phyloP scores from a whole-genome alignment of 2,329 filamentous ascomycete genomes.

The Aureobasidium sp. region DNA sequence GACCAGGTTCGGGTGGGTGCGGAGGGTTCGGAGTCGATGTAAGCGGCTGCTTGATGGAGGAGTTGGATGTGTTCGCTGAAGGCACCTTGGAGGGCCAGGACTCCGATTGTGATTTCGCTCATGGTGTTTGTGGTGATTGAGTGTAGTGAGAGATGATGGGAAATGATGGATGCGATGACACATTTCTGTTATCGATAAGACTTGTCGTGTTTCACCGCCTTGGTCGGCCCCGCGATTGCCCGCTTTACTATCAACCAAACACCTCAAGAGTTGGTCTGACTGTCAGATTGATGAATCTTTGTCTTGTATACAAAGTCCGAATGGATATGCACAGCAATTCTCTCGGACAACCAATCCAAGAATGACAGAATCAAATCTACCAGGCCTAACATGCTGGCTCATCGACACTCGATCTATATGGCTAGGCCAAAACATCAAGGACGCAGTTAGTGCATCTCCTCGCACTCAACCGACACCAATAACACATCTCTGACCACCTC shows the following conservation, averaged over 20 bases:
- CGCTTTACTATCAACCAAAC: background rate
- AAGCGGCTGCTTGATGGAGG: constrained; percentile 58
- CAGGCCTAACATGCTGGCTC: constrained; percentile 37
- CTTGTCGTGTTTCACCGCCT: background rate
- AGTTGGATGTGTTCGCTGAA: constrained; percentile 82
- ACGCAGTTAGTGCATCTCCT: constrained; percentile 23
- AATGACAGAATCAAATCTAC: background rate
- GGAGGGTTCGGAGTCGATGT: constrained; percentile 28
- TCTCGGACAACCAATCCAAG: background rate
- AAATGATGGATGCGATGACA: background rate
- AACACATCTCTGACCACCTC: no score
- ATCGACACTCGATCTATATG: constrained; percentile 41
- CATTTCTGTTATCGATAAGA: background rate
- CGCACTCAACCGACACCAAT: background rate
- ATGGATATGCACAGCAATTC: background rate
- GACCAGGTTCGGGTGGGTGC: constrained; percentile 34
- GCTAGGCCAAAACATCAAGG: constrained; percentile 36
- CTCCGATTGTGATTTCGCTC: constrained; percentile 45
- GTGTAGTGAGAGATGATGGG: no score
- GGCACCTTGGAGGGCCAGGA: constrained; percentile 78
- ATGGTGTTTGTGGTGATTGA: constrained; percentile 8
- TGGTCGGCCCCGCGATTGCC: background rate
- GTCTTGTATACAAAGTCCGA: background rate
- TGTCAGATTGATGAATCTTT: background rate
- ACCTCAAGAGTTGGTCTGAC: background rate